Evolutionary conservation across 2,329 filamentous ascomycete genomes (phyloP).

Genomic region (Meredithiella fracta): DNA sequence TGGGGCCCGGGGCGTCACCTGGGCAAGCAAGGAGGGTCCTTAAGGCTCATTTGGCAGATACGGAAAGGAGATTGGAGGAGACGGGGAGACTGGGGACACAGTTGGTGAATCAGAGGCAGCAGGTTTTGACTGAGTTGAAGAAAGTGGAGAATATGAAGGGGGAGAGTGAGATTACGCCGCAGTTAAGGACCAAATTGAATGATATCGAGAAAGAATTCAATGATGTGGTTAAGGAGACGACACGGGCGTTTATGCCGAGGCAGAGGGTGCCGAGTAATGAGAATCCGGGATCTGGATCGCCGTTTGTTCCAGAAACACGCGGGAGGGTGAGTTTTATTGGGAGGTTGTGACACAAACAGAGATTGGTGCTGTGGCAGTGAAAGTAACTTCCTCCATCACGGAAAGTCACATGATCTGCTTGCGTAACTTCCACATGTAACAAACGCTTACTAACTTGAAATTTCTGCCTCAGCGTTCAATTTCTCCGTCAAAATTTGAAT

Average conservation of each 20-base stretch:
- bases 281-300: slow-evolving; percentile 24
- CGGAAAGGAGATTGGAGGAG: slow-evolving; percentile 78
- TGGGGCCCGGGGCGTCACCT: slow-evolving; percentile 63
- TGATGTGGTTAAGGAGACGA: slow-evolving; percentile 78
- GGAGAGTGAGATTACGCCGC: slow-evolving; percentile 64
- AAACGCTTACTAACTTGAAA: neutral
- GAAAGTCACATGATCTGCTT: neutral
- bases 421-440: neutral
- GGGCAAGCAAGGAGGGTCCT: slow-evolving; percentile 76
- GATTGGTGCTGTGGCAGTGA: neutral
- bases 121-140: slow-evolving; percentile 63
- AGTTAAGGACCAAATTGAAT: slow-evolving; percentile 64
- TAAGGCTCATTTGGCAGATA: slow-evolving; percentile 82
- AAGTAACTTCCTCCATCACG: neutral
- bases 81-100: slow-evolving; percentile 78
- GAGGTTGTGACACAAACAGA: neutral
- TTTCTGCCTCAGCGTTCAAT: slow-evolving; percentile 40
- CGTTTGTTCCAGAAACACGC: slow-evolving; percentile 35
- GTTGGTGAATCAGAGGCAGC: slow-evolving; percentile 70
- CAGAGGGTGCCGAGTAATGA: slow-evolving; percentile 63
- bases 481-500: slow-evolving; percentile 65
- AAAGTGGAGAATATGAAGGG: slow-evolving; percentile 67
- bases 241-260: slow-evolving; percentile 72
- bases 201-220: slow-evolving; percentile 93
- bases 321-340: slow-evolving; percentile 29